Conservation (phyloP, 2,329 filamentous ascomycete species). For the Teratosphaeria epicoccoides region DNA sequence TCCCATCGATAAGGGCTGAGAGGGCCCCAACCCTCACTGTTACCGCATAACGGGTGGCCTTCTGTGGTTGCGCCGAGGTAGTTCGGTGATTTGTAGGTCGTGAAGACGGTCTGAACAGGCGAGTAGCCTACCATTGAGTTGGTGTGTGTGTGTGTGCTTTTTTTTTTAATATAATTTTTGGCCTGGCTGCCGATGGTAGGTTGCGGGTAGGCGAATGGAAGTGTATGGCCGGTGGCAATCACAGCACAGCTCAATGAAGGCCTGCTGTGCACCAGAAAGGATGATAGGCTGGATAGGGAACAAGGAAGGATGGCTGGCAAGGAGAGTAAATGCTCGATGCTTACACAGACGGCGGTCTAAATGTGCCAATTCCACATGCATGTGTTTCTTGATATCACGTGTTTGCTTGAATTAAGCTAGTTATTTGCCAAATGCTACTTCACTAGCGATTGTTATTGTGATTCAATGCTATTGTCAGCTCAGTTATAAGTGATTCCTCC, state of each 20-base stretch:
- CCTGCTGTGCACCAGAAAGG: neutral
- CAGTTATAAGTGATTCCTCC: too few species aligned
- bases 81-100: constrained; percentile 10
- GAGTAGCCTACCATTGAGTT: constrained; percentile 3
- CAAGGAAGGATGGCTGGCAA: neutral
- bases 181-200: neutral
- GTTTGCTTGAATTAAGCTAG: too few species aligned
- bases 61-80: constrained; percentile 20
- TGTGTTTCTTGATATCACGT: too few species aligned
- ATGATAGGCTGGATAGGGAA: too few species aligned
- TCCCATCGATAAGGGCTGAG: constrained; percentile 80
- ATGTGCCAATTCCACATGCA: too few species aligned
- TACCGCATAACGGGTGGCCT: constrained; percentile 68
- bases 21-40: constrained; percentile 90
- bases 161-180: too few species aligned
- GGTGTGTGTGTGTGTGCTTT: too few species aligned
- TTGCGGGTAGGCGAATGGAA: neutral
- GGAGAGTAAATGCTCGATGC: too few species aligned
- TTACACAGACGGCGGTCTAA: too few species aligned
- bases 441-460: too few species aligned
- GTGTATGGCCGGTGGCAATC: neutral
- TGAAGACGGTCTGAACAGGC: constrained; percentile 7
- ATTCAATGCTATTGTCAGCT: too few species aligned
- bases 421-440: too few species aligned
- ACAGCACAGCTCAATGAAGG: neutral